Conservation (phyloP, 208 protist genomes). For the Leishmania lainsoni region DNA sequence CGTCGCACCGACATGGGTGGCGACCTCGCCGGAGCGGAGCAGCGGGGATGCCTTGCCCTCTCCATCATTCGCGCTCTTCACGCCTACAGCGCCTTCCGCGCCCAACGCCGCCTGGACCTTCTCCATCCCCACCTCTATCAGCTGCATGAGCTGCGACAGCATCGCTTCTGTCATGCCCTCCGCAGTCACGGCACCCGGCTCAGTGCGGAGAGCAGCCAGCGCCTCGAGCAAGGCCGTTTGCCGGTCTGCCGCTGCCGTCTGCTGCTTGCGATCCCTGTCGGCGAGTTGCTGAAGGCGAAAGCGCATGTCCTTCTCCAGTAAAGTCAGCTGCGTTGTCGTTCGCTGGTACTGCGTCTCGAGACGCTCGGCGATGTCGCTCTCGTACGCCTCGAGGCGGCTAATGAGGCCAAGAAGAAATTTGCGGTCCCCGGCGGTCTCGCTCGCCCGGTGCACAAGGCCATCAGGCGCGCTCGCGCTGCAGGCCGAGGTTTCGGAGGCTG, state of each 20-base stretch:
- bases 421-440: constrained; percentile 34
- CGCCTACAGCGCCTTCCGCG: neutral
- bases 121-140: constrained; percentile 67
- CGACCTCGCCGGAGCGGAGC: neutral
- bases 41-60: neutral
- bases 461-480: neutral
- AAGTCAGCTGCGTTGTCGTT: constrained; percentile 43
- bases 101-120: constrained; percentile 45
- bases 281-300: constrained; percentile 40
- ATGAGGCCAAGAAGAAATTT: constrained; percentile 51
- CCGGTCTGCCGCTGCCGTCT: constrained; percentile 19
- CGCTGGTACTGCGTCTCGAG: constrained; percentile 62
- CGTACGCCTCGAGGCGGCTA: constrained; percentile 50
- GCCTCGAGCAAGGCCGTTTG: constrained; percentile 29
- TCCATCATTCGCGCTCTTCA: neutral
- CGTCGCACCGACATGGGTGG: neutral
- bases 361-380: constrained; percentile 50
- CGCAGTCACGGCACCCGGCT: constrained; percentile 8
- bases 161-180: constrained; percentile 39
- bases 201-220: constrained; percentile 9
- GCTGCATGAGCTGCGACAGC: constrained; percentile 41
- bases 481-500: neutral
- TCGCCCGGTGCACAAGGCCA: constrained; percentile 11
- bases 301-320: constrained; percentile 51
- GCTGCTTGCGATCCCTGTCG: constrained; percentile 36